Evolutionary conservation across 176 grass and related monocot species (phyloP), one percentile per base, ranked within the genome.

Genomic region (Oryza meridionalis): DNA sequence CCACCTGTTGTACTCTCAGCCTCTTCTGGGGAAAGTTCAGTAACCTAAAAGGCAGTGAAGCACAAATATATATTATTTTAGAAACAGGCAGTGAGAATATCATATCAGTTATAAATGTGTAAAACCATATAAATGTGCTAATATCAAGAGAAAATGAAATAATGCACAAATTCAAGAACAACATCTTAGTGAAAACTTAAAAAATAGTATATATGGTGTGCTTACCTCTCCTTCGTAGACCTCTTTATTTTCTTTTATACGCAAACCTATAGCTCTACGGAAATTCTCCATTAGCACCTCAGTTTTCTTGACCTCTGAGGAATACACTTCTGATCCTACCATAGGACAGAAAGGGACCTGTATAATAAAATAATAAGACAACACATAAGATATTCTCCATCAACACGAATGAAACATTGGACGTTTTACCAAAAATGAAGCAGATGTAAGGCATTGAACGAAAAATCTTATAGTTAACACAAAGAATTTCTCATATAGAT

Each of bases 321-420:
- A 99, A 63, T 99, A 96, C 14, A 99, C 96, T 77, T 99, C 96
- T 24, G 96, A 99, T 85, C 96, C 96, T 77, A 99, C 96, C 96
- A 99, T 99, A 46, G 96, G 93, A 71, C 96, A 99, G 84, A 99
- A 99, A 58, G 96, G 93, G 32, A 99, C 96, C 96, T 99, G 70
- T 10, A 65, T 68, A 45, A 15, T 13, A 64, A 31, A 62, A 83
- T 22, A 58, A 27, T 17, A 42, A 74, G 64, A 83, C 45, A 76
- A 75, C n/a, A 35, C 69, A 15, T 45, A 74, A 78, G 45, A 5
- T 26, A 72, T 24, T 76, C n/a, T 2, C 76, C 38, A 72, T 47
- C 13, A 65, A 61, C 38, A 55, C 0, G 10, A 45, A 55, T 45
- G 65, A 42, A 26, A 22, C 3, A 62, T 50, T 73, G 16, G 69